Conservation (phyloP, 768 basidiomycete genomes). For the Mrakia frigida region DNA sequence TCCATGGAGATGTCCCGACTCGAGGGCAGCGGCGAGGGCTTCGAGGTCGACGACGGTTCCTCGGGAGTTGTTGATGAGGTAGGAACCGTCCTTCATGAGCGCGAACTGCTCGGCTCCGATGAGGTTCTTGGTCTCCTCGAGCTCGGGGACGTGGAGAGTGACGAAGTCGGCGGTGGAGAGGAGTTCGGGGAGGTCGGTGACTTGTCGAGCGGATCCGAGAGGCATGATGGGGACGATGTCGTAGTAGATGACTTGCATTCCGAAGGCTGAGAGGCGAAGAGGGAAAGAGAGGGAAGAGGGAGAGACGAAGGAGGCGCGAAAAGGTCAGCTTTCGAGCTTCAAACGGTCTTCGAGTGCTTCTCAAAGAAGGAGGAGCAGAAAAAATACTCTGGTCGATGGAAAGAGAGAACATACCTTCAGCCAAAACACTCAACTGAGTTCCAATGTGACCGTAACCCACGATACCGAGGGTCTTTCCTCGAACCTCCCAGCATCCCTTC, state of each 20-base stretch:
- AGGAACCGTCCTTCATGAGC: conserved; percentile 91
- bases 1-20: conserved; percentile 82
- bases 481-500: conserved; percentile 94
- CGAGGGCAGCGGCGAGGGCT: conserved; percentile 71
- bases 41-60: conserved; percentile 94
- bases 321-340: neutral
- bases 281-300: neutral
- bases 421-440: conserved; percentile 89
- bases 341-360: too few relatives aligned
- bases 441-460: conserved; percentile 99
- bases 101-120: conserved; percentile 69
- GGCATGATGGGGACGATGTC: conserved; percentile 98
- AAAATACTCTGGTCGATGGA: neutral
- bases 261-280: conserved; percentile 57
- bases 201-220: conserved; percentile 84
- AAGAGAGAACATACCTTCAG: conserved; percentile 53
- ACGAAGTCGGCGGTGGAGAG: conserved; percentile 83
- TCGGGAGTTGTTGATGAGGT: conserved; percentile 96
- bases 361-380: neutral
- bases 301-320: neutral
- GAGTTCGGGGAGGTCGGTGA: conserved; percentile 69
- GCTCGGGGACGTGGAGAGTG: conserved; percentile 92
- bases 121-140: conserved; percentile 92
- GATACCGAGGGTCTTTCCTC: conserved; percentile 96
- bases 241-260: conserved; percentile 90